phyloP scores from a whole-genome alignment of 345 rosid genomes.

The Gossypioides kirkii region DNA sequence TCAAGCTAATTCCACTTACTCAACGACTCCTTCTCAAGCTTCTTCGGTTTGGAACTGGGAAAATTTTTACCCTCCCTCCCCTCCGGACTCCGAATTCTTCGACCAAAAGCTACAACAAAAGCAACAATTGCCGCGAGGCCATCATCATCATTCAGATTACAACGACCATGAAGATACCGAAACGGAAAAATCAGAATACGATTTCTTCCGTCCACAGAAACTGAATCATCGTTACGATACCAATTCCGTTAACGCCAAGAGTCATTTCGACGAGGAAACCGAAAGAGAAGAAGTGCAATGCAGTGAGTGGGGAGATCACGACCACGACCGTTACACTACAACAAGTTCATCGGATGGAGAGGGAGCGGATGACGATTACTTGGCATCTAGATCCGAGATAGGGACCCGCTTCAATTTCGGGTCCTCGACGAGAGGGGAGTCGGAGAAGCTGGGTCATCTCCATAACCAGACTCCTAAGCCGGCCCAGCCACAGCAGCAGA shows the following conservation, averaged over 20 bases:
- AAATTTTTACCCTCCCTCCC: slow-evolving; percentile 89
- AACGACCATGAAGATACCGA: slow-evolving; percentile 25
- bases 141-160: slow-evolving; percentile 26
- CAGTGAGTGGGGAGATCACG: slow-evolving; percentile 89
- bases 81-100: slow-evolving; percentile 88
- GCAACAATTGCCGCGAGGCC: slow-evolving; percentile 13
- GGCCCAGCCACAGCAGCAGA: slow-evolving; percentile 18
- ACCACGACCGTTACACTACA: slow-evolving; percentile 35
- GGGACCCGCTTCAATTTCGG: slow-evolving; percentile 61
- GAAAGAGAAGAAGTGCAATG: slow-evolving; percentile 96
- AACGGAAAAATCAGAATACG: slow-evolving; percentile 69
- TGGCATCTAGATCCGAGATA: slow-evolving; percentile 63
- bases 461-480: slow-evolving; percentile 10
- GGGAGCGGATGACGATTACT: slow-evolving; percentile 39
- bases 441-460: slow-evolving; percentile 23
- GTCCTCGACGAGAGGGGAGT: slow-evolving; percentile 34
- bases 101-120: slow-evolving; percentile 35
- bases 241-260: not conserved
- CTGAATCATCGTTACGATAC: slow-evolving; percentile 18
- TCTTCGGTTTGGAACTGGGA: slow-evolving; percentile 99
- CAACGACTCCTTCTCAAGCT: slow-evolving; percentile 75
- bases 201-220: slow-evolving; percentile 39
- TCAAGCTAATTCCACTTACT: slow-evolving; percentile 61
- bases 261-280: slow-evolving; percentile 43
- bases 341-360: slow-evolving; percentile 55